Evolutionary conservation across 805 yeast genomes (phyloP), one percentile per base, ranked within the genome.

Genomic region (Cyberlindnera veronae): DNA sequence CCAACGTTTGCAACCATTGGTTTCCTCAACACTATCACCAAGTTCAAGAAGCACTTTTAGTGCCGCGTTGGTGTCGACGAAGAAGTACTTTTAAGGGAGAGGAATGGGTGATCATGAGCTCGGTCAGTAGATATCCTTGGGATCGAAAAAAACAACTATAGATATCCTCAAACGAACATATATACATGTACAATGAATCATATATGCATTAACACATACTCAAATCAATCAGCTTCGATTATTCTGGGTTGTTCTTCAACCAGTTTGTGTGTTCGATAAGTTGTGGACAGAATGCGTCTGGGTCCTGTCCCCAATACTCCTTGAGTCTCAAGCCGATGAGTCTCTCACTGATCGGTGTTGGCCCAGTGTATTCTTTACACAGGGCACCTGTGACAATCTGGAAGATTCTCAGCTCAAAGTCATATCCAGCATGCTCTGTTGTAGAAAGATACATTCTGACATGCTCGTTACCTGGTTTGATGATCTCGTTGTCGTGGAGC

Each of bases 321-420:
- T 55, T 51, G 38, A 66, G 23, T 24, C 51, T 51, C 15, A 62
- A 40, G 8, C 65, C 66, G 12, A 51, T 20, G n/a, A 54, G 41
- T 29, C 44, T 37, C 33, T 44, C 54, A 23, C 38, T 55, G 38
- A 37, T 50, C 41, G 34, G 53, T n/a, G 57, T 22, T 7, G 49
- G 32, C 5, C 54, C 58, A 12, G 38, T 38, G 41, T 60, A 60
- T 9, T 48, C 51, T 30, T 49, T 42, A 58, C 75, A 69, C 14
- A 67, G 28, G 6, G 64, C 57, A 41, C 62, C 66, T 1, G 66
- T 50, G 12, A 68, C 53, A 2, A 68, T 50, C 44, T 69, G 64
- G 61, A 68, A 68, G 34, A 69, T 48, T 43, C 65, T 51, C 30
- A 68, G 39, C 42, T 69, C 75, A 34, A 68, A 66, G 38, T 64